Evolutionary conservation across 352 stramenopile genomes (phyloP), one percentile per base, ranked within the genome.

Genomic region (Pythium rishiriense): DNA sequence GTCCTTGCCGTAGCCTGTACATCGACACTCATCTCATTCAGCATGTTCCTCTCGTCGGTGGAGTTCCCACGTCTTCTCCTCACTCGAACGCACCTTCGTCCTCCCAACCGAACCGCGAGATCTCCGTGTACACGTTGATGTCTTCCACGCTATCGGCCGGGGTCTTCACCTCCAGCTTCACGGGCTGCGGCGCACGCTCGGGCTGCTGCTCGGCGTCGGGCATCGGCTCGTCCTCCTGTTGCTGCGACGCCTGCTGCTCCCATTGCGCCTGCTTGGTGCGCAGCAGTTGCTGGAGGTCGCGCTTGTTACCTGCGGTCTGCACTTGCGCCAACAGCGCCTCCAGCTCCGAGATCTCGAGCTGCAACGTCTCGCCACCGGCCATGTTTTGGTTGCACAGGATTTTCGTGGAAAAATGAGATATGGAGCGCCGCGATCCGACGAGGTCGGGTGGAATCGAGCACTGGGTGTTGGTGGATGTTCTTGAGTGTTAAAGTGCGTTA

Each of bases 91-190:
- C 22, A 83, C 75, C 85, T 53, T 96, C 87, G 60, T 96, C 85
- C 58, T 96, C 87, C 87, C 87, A 96, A 19, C 85, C 83, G 60
- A 96, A 96, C 9, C 83, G 84, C 28, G 80, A 87, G 58, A 94
- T 93, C 64, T 94, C 85, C n/a, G 78, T 91, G 71, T 88, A 96
- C 29, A 76, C 69, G 28, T 70, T 74, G n/a, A 79, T 33, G 21
- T 95, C 81, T 10, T 75, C 73, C 15, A 37, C 58, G 0, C 58
- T 26, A 17, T 9, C 33, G 6, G 62, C 62, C 11, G 58, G 45
- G 12, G 26, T 21, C 43, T 69, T 66, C 17, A 67, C 64, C 21
- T 63, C 58, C 1, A 75, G 55, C 24, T 80, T 80, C 26, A 74
- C 62, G 11, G 69, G 65, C 37, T 60, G 19, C 2, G 65, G 67